A percentile compares a stretch with the other conserved stretches of the same genome.
These are phyloP conservation scores for Hypoxylon sp. DNA, from an alignment of 2,329 filamentous ascomycete species.

Conservation along the genomic window DNA sequence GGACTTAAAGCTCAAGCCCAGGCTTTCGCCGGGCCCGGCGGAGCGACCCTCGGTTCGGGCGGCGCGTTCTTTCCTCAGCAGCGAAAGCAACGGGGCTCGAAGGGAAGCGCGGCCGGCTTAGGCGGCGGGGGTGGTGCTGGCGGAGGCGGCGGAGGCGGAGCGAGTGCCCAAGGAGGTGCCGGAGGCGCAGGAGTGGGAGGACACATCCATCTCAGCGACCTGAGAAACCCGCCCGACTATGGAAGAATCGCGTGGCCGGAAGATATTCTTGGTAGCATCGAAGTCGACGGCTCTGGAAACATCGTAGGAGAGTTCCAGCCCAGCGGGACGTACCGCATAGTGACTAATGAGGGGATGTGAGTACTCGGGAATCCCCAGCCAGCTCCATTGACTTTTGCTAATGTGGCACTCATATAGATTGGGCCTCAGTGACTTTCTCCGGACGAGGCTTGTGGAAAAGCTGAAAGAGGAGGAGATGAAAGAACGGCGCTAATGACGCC, in stretches of 20 bases:
- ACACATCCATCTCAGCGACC: conserved; percentile 74
- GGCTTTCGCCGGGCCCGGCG: conserved; percentile 70
- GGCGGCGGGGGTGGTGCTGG: conserved; percentile 57
- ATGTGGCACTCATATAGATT: conserved; percentile 55
- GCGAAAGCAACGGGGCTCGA: conserved; percentile 51
- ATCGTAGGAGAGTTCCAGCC: conserved; percentile 70
- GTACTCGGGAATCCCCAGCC: conserved; percentile 50
- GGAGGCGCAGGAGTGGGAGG: conserved; percentile 71
- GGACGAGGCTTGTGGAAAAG: conserved; percentile 65
- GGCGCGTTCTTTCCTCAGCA: conserved; percentile 64
- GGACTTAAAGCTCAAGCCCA: conserved; percentile 67
- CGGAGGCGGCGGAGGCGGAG: conserved; percentile 65
- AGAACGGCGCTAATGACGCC: conserved; percentile 23
- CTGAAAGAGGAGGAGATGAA: conserved; percentile 64
- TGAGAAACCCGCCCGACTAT: conserved; percentile 73
- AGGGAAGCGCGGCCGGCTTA: conserved; percentile 45
- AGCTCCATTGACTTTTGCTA: conserved; percentile 22
- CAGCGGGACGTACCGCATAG: conserved; percentile 72
- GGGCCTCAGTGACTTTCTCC: conserved; percentile 67
- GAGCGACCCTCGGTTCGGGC: conserved; percentile 64
- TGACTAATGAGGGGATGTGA: conserved; percentile 77
- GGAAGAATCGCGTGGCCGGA: conserved; percentile 77
- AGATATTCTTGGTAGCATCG: conserved; percentile 76
- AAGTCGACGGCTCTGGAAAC: conserved; percentile 69
- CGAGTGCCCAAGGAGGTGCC: conserved; percentile 71